A percentile compares a stretch with the other conserved stretches of the same genome.
These are phyloP conservation scores for Panicum miliaceum DNA, from an alignment of 176 grass and related monocot species.

Conservation along the genomic window DNA sequence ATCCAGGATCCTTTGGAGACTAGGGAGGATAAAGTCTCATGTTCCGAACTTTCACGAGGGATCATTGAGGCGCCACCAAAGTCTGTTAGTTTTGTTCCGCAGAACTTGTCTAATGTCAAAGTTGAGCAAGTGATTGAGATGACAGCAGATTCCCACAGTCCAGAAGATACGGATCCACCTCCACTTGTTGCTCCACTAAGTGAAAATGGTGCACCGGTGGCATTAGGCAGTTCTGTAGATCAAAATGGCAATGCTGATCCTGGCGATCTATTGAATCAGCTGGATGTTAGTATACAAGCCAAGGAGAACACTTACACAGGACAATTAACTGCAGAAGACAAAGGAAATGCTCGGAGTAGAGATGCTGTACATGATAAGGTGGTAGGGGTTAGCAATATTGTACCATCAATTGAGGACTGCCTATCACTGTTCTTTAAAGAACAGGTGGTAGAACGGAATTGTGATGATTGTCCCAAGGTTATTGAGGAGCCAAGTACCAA, in stretches of 20 bases:
- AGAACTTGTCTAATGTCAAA: conserved; percentile 37
- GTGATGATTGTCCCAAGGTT: conserved; percentile 46
- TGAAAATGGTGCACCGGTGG: not conserved
- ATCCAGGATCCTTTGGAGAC: conserved; percentile 26
- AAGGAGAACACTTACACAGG: not conserved
- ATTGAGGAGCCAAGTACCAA: not conserved
- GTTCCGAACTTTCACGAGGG: not conserved
- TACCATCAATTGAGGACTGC: conserved; percentile 39
- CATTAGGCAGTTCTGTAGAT: not conserved
- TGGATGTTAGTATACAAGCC: not conserved
- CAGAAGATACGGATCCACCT: conserved; percentile 13
- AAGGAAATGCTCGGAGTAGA: not conserved
- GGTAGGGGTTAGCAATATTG: not conserved
- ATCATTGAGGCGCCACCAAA: conserved; percentile 8
- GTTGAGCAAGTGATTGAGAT: not conserved
- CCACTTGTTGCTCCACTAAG: not conserved
- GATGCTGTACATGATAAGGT: not conserved
- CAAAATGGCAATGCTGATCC: conserved; percentile 5
- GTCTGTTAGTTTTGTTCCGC: conserved; percentile 34
- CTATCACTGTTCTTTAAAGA: conserved; percentile 8
- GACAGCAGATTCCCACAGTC: not conserved
- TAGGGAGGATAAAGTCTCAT: conserved; percentile 23
- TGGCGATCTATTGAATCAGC: not conserved
- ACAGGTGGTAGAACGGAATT: conserved; percentile 6
- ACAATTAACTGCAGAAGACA: conserved; percentile 11